Base-by-base conservation (phyloP, 768 basidiomycete species). In the Serendipita sp. region DNA sequence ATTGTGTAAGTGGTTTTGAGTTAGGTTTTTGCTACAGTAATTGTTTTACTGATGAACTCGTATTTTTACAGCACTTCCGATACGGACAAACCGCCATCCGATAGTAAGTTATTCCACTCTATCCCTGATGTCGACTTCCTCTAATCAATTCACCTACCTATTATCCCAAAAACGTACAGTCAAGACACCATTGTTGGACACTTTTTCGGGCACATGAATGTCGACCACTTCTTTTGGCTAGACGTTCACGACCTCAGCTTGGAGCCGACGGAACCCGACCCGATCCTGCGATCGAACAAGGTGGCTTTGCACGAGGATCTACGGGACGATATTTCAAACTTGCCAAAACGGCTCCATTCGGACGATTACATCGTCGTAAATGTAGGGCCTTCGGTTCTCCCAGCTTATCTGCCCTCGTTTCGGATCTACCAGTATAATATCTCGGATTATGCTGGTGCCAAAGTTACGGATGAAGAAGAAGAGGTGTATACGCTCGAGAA, bases 151-250 rank as follows among this genome's bases (percentile, higher is more conserved):
- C 20, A 26, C 16, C 42, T 64, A 22, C 26, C 20, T 53, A 42
- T 64, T 34, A 33, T 63, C 62, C 42, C 66, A 67, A 62, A 68
- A 63, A 61, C 61, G 43, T 56, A 26, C 67, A 76, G 80, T 86
- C 90, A 92, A 70, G 90, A 92, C 69, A 90, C 88, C 7, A 86
- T 94, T 66, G 75, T 94, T 41, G 91, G 90, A 1, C 88, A 90
- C 73, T 73, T 93, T 33, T 93, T 78, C 66, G 90, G 87, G 83
- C 85, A 91, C 71, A 86, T 86, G 87, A 91, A 93, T 72, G 79
- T 81, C 17, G 90, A 94, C 74, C 74, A 75, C 62, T 75, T 75
- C 70, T 76, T 75, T 69, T 72, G 73, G 70, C 68, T 76, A 53
- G 53, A 58, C 31, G 53, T 58, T 28, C 53, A 58, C 53, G 53